phyloP scores from a whole-genome alignment of 441 rosid species.

The Macaranga tanarius region DNA sequence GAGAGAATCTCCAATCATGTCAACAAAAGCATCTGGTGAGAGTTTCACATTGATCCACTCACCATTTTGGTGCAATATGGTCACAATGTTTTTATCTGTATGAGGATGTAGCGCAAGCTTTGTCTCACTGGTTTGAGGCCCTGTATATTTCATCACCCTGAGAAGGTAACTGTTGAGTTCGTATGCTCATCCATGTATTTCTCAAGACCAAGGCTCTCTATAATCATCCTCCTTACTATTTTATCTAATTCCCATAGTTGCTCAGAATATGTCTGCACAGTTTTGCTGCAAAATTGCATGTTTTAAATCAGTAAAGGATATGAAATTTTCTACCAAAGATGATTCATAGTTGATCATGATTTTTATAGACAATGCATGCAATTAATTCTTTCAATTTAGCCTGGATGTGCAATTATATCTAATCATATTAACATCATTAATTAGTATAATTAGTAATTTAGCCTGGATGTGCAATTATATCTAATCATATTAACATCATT shows the following conservation, averaged over 20 bases:
- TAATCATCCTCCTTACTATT: constrained; percentile 55
- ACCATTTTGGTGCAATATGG: constrained; percentile 62
- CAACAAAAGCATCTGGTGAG: constrained; percentile 53
- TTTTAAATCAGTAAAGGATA: too few relatives aligned
- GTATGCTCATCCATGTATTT: constrained; percentile 64
- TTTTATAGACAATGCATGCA: too few relatives aligned
- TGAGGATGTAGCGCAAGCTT: constrained; percentile 53
- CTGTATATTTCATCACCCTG: constrained; percentile 60
- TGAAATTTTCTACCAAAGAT: too few relatives aligned
- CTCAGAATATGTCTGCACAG: constrained; percentile 40
- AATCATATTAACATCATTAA: too few relatives aligned
- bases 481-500: too few relatives aligned
- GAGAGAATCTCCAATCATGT: constrained; percentile 70
- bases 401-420: too few relatives aligned
- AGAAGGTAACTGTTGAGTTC: constrained; percentile 59
- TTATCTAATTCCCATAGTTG: constrained; percentile 49
- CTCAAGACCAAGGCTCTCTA: constrained; percentile 64
- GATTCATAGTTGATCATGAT: too few relatives aligned
- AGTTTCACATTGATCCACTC: constrained; percentile 60
- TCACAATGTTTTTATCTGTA: constrained; percentile 61
- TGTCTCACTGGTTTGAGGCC: constrained; percentile 51
- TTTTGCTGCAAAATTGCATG: constrained; percentile 37
- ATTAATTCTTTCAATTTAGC: too few relatives aligned
- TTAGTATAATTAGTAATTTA: too few relatives aligned
- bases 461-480: too few relatives aligned